Evolutionary conservation across 352 stramenopile genomes (phyloP), one percentile per base, ranked within the genome.

Genomic region (Globisporangium barbulae): DNA sequence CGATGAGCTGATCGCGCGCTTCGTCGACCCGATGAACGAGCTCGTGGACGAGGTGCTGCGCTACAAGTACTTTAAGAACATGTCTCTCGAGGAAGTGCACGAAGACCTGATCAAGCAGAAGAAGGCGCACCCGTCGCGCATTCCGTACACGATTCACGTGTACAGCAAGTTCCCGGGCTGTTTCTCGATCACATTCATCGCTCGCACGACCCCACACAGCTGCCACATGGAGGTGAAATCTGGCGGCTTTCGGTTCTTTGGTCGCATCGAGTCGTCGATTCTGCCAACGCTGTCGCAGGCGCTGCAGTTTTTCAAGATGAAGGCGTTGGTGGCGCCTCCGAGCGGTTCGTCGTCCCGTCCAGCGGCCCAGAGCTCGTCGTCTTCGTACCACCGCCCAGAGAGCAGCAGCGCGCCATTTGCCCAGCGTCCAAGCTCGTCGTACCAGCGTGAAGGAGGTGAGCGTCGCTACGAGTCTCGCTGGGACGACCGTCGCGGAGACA

Each of bases 241-340:
- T 30, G 87, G 80, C 54, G 88, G 88, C 0, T 92, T 90, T 64
- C 88, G 85, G 0, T 96, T 94, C 67, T 96, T 96, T 53, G 88
- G 88, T 25, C 85, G 85, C 7, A 91, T 96, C 64, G 85, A 94
- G 73, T 96, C 84, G 19, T 91, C 81, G 4, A 91, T 93, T 47
- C 61, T 96, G 45, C 84, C 85, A 15, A 90, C 85, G 9, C 52
- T 96, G 41, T 83, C 72, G 30, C 80, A 94, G 59, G 88, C 88
- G 44, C 71, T 96, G 30, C 81, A 93, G 67, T 96, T 94, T 73
- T 96, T 96, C 74, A 96, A 96, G 64, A 93, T 93, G 85, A 93
- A 91, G 61, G 88, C 88, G 0, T 63, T 94, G 22, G 76, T 93
- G 8, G 78, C 72, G 39, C 84, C 84, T 15, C 54, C 80, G 2